Conservation (phyloP, 129 eudicot genomes). For the Erigeron canadensis region DNA sequence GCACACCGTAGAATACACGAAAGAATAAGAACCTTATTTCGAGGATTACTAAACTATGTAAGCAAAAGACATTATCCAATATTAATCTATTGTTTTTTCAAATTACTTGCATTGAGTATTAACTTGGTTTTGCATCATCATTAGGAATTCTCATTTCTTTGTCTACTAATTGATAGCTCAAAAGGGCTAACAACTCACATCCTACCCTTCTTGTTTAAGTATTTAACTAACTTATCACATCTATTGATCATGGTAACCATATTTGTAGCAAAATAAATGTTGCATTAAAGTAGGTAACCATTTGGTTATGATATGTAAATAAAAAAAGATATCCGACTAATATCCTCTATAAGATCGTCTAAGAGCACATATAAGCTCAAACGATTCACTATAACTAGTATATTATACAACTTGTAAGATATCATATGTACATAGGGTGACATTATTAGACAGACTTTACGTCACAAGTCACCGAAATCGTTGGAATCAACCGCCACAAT, state of each 20-base stretch:
- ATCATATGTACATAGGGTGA: constrained; percentile 21
- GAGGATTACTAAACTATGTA: no score
- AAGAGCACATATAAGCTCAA: constrained; percentile 36
- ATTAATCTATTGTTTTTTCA: no score
- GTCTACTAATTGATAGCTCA: no score
- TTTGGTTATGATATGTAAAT: neutral
- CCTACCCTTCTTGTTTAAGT: no score
- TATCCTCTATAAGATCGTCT: constrained; percentile 29
- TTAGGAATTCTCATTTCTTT: no score
- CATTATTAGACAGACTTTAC: neutral
- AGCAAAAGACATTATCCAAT: no score
- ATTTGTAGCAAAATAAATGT: neutral
- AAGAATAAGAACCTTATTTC: no score
- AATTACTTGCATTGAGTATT: no score
- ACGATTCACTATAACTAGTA: constrained; percentile 30
- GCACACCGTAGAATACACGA: no score
- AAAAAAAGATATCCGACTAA: constrained; percentile 5
- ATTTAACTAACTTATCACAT: no score
- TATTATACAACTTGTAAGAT: constrained; percentile 32
- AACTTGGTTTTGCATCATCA: no score
- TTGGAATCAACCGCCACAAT: constrained; percentile 43
- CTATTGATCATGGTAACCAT: neutral
- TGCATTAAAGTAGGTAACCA: neutral
- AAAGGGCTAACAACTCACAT: no score
- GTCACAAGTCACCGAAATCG: constrained; percentile 43